A percentile compares a stretch with the other conserved stretches of the same genome.
Conservation (phyloP, 1,139 yeast species). For the Taphrina deformans region DNA sequence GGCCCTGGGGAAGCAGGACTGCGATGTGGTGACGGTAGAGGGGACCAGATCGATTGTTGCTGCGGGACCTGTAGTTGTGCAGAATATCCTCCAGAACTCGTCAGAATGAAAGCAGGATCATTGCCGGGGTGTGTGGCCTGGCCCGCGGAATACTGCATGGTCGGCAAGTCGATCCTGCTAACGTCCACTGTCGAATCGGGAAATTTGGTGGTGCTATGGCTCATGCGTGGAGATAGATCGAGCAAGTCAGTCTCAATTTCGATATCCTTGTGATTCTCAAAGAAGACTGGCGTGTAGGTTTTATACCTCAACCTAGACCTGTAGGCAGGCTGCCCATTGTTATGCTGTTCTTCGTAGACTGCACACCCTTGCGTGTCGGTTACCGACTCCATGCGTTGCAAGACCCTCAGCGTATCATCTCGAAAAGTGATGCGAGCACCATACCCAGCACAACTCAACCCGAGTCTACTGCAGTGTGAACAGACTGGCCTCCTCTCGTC, state of each 20-base stretch:
- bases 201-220: neutral
- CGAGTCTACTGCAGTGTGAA: slow-evolving; percentile 20
- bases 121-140: neutral
- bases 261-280: slow-evolving; percentile 28
- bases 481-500: slow-evolving; percentile 32
- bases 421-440: slow-evolving; percentile 30
- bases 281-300: slow-evolving; percentile 27
- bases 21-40: neutral
- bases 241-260: slow-evolving; percentile 11
- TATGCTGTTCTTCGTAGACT: slow-evolving; percentile 12
- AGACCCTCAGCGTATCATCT: slow-evolving; percentile 32
- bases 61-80: neutral
- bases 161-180: neutral
- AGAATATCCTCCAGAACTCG: neutral
- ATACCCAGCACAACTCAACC: slow-evolving; percentile 32
- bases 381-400: slow-evolving; percentile 28
- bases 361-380: slow-evolving; percentile 18
- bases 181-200: neutral
- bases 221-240: slow-evolving; percentile 10
- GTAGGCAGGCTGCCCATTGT: neutral
- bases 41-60: neutral
- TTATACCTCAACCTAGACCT: slow-evolving; percentile 14
- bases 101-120: neutral
- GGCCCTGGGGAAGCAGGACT: neutral
- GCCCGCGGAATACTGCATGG: neutral